phyloP scores from a whole-genome alignment of 2,329 filamentous ascomycete genomes.

The Aspergillus arachidicola region DNA sequence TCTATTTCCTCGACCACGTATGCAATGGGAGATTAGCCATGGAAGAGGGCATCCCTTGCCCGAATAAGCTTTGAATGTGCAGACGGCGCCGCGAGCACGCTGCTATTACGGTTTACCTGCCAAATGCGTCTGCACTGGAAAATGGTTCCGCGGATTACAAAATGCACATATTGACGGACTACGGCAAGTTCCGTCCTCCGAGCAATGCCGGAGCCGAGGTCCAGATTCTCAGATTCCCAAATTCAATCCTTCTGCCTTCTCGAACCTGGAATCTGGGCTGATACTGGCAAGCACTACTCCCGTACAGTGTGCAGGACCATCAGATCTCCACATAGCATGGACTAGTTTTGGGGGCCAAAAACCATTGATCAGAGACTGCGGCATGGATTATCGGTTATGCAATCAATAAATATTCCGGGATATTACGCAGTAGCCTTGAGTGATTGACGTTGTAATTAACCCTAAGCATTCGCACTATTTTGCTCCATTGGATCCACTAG shows the following conservation, averaged over 20 bases:
- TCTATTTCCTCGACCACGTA: not conserved
- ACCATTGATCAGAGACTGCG: not conserved
- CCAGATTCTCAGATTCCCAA: no score
- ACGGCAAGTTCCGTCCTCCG: not conserved
- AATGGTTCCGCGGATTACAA: not conserved
- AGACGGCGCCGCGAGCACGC: not conserved
- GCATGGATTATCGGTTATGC: not conserved
- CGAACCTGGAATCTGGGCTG: not conserved
- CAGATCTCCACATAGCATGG: not conserved
- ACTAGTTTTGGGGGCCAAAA: not conserved
- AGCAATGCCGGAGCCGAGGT: not conserved
- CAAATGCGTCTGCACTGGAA: not conserved
- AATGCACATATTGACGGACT: not conserved
- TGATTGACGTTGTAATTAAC: not conserved
- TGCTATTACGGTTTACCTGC: no score
- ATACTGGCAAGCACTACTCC: not conserved
- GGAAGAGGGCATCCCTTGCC: not conserved
- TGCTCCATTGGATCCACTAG: not conserved
- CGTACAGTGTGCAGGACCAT: no score
- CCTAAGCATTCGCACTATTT: not conserved
- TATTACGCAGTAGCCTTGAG: not conserved
- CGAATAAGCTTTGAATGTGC: not conserved
- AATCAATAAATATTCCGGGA: not conserved
- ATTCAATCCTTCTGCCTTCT: not conserved
- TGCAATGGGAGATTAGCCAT: not conserved